A percentile compares a stretch with the other conserved stretches of the same genome.
Evolutionary conservation across 306 rosid species (phyloP).

Genomic region (Pachyrhizus erosus): DNA sequence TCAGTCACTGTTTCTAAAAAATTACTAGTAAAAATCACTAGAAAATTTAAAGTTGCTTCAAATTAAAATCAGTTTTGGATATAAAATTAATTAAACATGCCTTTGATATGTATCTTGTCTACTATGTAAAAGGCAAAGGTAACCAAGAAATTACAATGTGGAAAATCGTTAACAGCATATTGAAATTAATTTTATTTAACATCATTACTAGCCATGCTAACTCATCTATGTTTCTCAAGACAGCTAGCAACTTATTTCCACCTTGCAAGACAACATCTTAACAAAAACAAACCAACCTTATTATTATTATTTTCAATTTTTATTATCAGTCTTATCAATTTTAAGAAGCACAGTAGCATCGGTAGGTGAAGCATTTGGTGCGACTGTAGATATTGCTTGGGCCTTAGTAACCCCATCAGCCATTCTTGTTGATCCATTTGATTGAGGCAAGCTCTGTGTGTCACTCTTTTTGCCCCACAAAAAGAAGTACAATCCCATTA

Average conservation of each 20-base stretch:
- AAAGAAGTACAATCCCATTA: neutral
- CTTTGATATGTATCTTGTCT: too few species aligned
- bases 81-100: too few species aligned
- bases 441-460: neutral
- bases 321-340: neutral
- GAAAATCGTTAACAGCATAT: too few species aligned
- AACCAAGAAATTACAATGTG: too few species aligned
- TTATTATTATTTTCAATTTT: neutral
- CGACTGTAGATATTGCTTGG: constrained; percentile 41
- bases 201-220: too few species aligned
- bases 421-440: neutral
- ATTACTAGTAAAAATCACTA: too few species aligned
- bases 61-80: too few species aligned
- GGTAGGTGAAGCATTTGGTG: constrained; percentile 46
- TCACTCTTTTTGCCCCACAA: constrained; percentile 8
- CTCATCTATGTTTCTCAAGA: too few species aligned
- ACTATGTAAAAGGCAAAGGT: too few species aligned
- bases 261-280: neutral
- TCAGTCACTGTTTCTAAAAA: too few species aligned
- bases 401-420: constrained; percentile 8
- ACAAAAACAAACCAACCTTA: neutral
- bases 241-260: neutral
- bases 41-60: too few species aligned
- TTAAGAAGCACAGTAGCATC: neutral
- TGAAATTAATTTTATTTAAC: too few species aligned